These are phyloP conservation scores for Corymbia calophylla DNA, from an alignment of 441 rosid species.

Conservation along the genomic window DNA sequence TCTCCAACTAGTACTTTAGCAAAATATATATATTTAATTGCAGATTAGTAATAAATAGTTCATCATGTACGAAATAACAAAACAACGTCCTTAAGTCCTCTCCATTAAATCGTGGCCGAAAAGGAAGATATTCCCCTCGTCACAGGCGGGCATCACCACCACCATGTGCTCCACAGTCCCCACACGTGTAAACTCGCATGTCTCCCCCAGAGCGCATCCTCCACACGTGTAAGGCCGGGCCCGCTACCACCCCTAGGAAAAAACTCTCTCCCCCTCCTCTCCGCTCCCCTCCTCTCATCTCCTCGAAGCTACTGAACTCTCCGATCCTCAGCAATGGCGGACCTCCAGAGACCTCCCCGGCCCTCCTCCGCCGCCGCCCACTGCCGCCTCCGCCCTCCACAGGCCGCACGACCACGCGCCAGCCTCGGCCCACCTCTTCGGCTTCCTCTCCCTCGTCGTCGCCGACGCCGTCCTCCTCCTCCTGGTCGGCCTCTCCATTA, in stretches of 20 bases:
- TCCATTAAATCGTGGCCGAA: background rate
- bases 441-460: slow-evolving; percentile 44
- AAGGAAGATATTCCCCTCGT: background rate
- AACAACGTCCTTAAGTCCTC: background rate
- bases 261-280: background rate
- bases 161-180: background rate
- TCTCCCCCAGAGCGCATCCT: background rate
- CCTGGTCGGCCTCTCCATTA: slow-evolving; percentile 54
- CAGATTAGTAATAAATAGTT: background rate
- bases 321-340: background rate
- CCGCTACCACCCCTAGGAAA: background rate
- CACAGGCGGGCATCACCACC: background rate
- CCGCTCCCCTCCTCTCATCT: background rate
- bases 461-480: slow-evolving; percentile 58
- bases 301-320: background rate
- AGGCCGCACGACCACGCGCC: slow-evolving; percentile 43
- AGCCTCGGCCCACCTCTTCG: slow-evolving; percentile 45
- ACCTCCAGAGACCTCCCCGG: background rate
- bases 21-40: background rate
- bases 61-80: no score
- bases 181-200: background rate
- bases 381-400: slow-evolving; percentile 22
- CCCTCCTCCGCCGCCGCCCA: slow-evolving; percentile 7
- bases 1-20: background rate
- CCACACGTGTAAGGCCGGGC: background rate